Evolutionary conservation across 768 basidiomycete species (phyloP).

Genomic region (Hortiboletus campestris): DNA sequence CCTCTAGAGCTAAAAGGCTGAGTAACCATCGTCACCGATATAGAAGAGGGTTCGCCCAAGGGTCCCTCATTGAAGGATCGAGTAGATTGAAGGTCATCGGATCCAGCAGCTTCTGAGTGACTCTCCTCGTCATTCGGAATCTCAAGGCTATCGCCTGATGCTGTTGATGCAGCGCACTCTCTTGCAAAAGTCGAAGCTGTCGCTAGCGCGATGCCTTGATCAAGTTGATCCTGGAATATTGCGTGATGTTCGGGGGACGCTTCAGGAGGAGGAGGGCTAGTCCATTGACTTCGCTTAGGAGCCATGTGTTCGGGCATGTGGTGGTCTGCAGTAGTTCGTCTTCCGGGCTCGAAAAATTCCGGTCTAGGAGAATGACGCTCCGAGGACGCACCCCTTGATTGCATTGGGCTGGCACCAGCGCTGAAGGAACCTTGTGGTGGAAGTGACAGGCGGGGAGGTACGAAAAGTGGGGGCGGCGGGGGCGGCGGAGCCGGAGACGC

Average conservation of each 20-base stretch:
- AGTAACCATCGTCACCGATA: constrained; percentile 6
- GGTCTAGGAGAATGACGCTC: constrained; percentile 54
- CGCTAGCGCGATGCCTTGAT: constrained; percentile 62
- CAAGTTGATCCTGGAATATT: constrained; percentile 67
- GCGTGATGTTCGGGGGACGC: constrained; percentile 65
- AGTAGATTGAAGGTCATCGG: constrained; percentile 70
- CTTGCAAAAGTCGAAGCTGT: constrained; percentile 62
- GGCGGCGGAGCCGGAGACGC: constrained; percentile 42
- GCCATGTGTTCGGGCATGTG: constrained; percentile 72
- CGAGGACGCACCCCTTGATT: constrained; percentile 41
- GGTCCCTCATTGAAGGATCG: constrained; percentile 60
- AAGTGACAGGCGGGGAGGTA: constrained; percentile 43
- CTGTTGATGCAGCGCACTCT: constrained; percentile 49
- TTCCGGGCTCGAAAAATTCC: constrained; percentile 45
- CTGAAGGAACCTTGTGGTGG: constrained; percentile 74
- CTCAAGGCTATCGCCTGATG: constrained; percentile 60
- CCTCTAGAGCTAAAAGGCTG: constrained; percentile 23
- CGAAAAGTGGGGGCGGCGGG: constrained; percentile 40
- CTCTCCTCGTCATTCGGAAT: constrained; percentile 64
- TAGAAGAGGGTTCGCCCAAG: constrained; percentile 10
- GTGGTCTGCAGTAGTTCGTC: constrained; percentile 31
- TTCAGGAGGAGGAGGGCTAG: constrained; percentile 78
- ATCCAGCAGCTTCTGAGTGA: constrained; percentile 57
- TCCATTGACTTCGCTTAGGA: constrained; percentile 78
- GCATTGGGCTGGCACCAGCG: constrained; percentile 58